These are phyloP conservation scores for Hypomontagnella submonticulosa DNA, from an alignment of 495 filamentous ascomycete species.

Conservation along the genomic window DNA sequence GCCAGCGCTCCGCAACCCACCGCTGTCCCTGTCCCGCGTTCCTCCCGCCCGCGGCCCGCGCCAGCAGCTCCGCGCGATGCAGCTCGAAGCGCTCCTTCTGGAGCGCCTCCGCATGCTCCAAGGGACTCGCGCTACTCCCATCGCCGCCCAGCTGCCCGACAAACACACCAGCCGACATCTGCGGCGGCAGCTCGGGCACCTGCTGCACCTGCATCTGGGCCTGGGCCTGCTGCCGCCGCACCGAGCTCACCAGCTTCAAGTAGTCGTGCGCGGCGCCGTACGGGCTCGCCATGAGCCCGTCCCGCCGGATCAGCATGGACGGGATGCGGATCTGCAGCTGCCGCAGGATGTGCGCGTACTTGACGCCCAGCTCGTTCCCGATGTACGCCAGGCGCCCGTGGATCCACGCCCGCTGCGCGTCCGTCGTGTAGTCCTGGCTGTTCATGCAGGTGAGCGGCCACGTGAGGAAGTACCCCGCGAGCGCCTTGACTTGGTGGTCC, in stretches of 20 bases:
- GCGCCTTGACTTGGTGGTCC: constrained; percentile 48
- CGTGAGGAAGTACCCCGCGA: constrained; percentile 58
- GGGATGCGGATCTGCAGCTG: constrained; percentile 61
- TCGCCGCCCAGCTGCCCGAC: constrained; percentile 38
- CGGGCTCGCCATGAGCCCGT: constrained; percentile 52
- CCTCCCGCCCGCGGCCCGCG: constrained; percentile 45
- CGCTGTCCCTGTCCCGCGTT: constrained; percentile 34
- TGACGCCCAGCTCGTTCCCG: constrained; percentile 58
- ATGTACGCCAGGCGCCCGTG: constrained; percentile 59
- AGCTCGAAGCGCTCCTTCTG: constrained; percentile 53
- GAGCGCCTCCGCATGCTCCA: constrained; percentile 54
- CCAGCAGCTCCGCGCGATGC: constrained; percentile 51
- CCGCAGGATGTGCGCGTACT: constrained; percentile 59
- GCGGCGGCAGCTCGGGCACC: constrained; percentile 10
- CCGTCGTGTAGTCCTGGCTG: constrained; percentile 61
- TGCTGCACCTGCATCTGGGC: neutral
- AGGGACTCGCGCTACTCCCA: constrained; percentile 39
- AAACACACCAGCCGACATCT: constrained; percentile 7
- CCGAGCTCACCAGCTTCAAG: neutral
- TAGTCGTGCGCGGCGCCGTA: constrained; percentile 48
- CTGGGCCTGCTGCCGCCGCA: neutral
- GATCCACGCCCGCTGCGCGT: constrained; percentile 60
- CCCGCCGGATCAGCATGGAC: constrained; percentile 63
- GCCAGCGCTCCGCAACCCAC: constrained; percentile 44
- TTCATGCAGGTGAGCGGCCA: constrained; percentile 56